Percentiles rank a stretch among this genome's conserved stretches.
Evolutionary conservation across 257 asterid genomes (phyloP).

Genomic region (Mentha longifolia): DNA sequence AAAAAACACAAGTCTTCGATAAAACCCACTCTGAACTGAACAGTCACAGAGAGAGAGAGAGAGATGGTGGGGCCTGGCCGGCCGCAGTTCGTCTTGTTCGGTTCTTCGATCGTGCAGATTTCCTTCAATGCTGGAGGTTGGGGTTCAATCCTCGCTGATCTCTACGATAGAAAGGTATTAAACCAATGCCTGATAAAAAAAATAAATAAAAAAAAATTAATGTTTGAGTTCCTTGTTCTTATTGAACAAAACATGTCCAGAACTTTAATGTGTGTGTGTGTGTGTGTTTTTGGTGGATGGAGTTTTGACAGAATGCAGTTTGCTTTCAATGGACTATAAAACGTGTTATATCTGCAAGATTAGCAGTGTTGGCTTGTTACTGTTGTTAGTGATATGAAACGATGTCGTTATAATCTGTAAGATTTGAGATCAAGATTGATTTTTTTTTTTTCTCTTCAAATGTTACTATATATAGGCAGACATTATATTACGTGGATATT

Average conservation of each 20-base stretch:
- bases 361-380: too few relatives aligned
- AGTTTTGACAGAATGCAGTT: too few relatives aligned
- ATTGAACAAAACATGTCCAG: too few relatives aligned
- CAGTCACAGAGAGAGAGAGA: neutral
- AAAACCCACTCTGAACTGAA: neutral
- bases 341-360: too few relatives aligned
- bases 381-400: neutral
- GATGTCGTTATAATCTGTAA: too few relatives aligned
- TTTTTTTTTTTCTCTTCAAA: neutral
- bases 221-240: too few relatives aligned
- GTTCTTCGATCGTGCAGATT: conserved; percentile 79
- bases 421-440: neutral
- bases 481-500: conserved; percentile 64
- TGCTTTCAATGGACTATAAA: too few relatives aligned
- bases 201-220: too few relatives aligned
- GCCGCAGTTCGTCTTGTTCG: conserved; percentile 70
- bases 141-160: conserved; percentile 74
- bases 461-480: conserved; percentile 64
- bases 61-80: conserved; percentile 60
- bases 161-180: conserved; percentile 73
- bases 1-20: neutral
- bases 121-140: conserved; percentile 61
- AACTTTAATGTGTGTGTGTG: neutral
- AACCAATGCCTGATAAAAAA: too few relatives aligned
- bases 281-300: neutral